Base-by-base conservation (phyloP, 2,329 filamentous ascomycete genomes). In the Alternaria ethzedia region DNA sequence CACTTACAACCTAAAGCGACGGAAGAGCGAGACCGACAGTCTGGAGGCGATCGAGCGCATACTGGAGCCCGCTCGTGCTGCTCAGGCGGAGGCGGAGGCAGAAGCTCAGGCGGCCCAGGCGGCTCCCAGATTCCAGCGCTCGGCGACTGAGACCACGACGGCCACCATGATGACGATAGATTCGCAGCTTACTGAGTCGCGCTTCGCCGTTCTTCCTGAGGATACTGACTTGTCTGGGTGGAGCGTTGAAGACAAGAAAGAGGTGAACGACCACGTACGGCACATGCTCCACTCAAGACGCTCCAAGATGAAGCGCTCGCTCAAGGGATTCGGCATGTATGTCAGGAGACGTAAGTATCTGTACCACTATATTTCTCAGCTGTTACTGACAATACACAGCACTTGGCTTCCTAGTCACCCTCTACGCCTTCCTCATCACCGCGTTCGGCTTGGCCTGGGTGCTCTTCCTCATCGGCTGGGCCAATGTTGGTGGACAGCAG, bases 391-490 rank as follows among this genome's bases (percentile, higher is more conserved):
- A 41, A 17, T 9, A 15, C 4, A 17, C 60, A 88, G 86, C 93
- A 1, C 84, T 97, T 41, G 93, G 93, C 1, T 93, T 96, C 75
- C 86, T 94, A 58, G 91, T 97, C 62, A 96, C 92, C 0, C 81
- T 96, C 5, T 97, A 97, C 78, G 93, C 92, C 9, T 89, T 87
- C 1, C 84, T 95, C 20, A 94, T 97, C 70, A 96, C 93, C 0
- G 83, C 94, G 0, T 97, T 96, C 71, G 93, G 93, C 73, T 84
- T 95, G 12, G 91, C 91, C 0, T 97, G 93, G 93, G 93, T 97
- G 2, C 86, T 96, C n/a, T 96, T 95, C 80, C 83, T 96, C 58
- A 97, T 97, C 76, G 92, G 87, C 51, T 96, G 93, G 93, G 92
- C 96, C 75, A 94, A 93, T 67, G 90, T 95, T 20, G 92, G 91